phyloP scores from a whole-genome alignment of 2,329 filamentous ascomycete species.

The Septoria linicola region DNA sequence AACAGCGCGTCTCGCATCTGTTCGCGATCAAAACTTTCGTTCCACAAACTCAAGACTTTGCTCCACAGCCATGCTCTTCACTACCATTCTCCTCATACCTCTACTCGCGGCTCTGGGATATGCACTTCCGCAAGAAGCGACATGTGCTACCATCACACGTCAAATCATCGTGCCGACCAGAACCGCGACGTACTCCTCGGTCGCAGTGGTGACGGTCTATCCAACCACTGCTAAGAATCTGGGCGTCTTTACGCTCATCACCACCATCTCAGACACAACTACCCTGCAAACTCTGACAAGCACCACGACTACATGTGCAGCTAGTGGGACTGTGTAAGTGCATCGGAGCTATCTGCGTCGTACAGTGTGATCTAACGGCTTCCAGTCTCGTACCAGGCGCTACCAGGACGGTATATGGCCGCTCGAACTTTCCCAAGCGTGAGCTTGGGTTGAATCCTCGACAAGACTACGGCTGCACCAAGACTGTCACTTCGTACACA shows the following conservation, averaged over 20 bases:
- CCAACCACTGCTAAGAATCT: conserved; percentile 30
- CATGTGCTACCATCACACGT: conserved; percentile 31
- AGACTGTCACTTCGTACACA: conserved; percentile 32
- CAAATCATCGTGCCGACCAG: conserved; percentile 34
- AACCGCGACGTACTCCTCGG: conserved; percentile 34
- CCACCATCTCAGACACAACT: conserved; percentile 31
- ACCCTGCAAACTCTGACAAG: conserved; percentile 33
- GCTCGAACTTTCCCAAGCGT: conserved; percentile 21
- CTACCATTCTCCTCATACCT: conserved; percentile 19
- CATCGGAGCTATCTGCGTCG: not conserved
- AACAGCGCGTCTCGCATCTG: conserved; percentile 7
- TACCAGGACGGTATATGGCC: conserved; percentile 29
- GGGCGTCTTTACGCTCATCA: conserved; percentile 33
- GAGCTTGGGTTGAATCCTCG: conserved; percentile 25
- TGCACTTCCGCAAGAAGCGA: conserved; percentile 31
- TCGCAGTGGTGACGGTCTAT: conserved; percentile 28
- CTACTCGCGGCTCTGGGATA: conserved; percentile 27
- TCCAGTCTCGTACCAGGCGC: conserved; percentile 18
- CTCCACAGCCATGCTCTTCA: conserved; percentile 27
- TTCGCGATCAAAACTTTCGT: conserved; percentile 9
- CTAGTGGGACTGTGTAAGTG: conserved; percentile 29
- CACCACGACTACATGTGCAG: conserved; percentile 28
- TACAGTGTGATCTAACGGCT: conserved; percentile 8
- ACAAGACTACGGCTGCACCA: conserved; percentile 29
- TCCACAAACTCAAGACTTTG: conserved; percentile 14